Percentiles rank a stretch among this genome's conserved stretches.
Conservation (phyloP, 1,284 basidiomycete species). For the Austroboletus novae-zelandiae region DNA sequence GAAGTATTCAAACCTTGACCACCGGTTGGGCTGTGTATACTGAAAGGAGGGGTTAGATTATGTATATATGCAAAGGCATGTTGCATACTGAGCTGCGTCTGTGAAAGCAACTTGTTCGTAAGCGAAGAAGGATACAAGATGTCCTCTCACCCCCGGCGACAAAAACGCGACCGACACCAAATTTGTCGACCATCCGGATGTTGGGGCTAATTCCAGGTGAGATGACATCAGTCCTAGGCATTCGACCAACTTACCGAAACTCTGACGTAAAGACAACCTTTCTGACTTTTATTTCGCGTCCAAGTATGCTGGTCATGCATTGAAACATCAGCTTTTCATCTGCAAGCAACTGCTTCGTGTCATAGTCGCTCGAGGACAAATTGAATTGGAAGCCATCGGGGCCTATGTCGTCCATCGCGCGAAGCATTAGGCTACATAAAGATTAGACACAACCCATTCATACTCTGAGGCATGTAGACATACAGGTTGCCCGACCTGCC, state of each 20-base stretch:
- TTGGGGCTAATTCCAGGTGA: slow-evolving; percentile 24
- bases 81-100: slow-evolving; percentile 22
- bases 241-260: slow-evolving; percentile 23
- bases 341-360: slow-evolving; percentile 26
- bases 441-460: neutral
- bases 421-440: slow-evolving; percentile 9
- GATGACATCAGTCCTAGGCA: neutral
- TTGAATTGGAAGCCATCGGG: slow-evolving; percentile 35
- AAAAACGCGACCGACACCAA: slow-evolving; percentile 32
- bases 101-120: neutral
- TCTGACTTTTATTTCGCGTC: slow-evolving; percentile 14
- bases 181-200: slow-evolving; percentile 32
- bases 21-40: slow-evolving; percentile 45
- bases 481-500: neutral
- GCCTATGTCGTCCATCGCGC: slow-evolving; percentile 18
- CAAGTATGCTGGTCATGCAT: slow-evolving; percentile 15
- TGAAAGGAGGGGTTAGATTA: slow-evolving; percentile 13
- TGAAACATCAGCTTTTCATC: slow-evolving; percentile 15
- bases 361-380: slow-evolving; percentile 27
- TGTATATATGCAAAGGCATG: neutral
- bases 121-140: slow-evolving; percentile 8
- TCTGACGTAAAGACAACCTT: slow-evolving; percentile 12
- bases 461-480: too few relatives aligned
- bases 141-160: slow-evolving; percentile 33
- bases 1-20: slow-evolving; percentile 43